Conservation (phyloP, 106 monocot genomes). For the Dioscorea dumetorum region DNA sequence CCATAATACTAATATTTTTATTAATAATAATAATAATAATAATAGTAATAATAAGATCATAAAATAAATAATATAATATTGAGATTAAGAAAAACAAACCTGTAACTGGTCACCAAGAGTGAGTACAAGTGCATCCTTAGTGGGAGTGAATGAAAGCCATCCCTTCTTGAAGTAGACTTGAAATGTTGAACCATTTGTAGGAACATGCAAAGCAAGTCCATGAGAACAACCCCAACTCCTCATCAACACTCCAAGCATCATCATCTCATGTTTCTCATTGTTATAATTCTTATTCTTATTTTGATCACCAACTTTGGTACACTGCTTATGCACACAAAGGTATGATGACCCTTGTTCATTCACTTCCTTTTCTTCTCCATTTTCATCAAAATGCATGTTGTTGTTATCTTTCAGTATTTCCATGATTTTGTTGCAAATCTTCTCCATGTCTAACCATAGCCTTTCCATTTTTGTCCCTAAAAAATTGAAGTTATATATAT, state of each 20-base stretch:
- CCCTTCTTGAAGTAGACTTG: conserved; percentile 20
- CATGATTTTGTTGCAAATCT: conserved; percentile 13
- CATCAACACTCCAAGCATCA: conserved; percentile 9
- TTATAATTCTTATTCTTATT: background rate
- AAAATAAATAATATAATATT: too few relatives aligned
- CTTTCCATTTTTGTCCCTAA: conserved; percentile 9
- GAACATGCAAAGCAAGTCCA: conserved; percentile 18
- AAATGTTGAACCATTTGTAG: conserved; percentile 7
- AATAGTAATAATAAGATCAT: too few relatives aligned
- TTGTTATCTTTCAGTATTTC: background rate
- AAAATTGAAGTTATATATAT: background rate
- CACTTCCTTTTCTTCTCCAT: background rate
- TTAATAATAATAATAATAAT: too few relatives aligned
- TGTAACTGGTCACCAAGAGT: conserved; percentile 36
- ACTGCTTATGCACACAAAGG: conserved; percentile 21
- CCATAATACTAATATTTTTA: too few relatives aligned
- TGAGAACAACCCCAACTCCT: conserved; percentile 11
- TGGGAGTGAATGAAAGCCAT: conserved; percentile 7
- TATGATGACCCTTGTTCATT: background rate
- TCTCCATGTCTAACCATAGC: conserved; percentile 5
- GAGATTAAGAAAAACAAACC: conserved; percentile 5
- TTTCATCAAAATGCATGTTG: background rate
- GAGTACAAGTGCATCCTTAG: conserved; percentile 19
- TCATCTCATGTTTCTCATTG: conserved; percentile 6
- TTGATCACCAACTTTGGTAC: background rate